Conservation (phyloP, 306 rosid genomes). For the Chamaecrista fasciculata region DNA sequence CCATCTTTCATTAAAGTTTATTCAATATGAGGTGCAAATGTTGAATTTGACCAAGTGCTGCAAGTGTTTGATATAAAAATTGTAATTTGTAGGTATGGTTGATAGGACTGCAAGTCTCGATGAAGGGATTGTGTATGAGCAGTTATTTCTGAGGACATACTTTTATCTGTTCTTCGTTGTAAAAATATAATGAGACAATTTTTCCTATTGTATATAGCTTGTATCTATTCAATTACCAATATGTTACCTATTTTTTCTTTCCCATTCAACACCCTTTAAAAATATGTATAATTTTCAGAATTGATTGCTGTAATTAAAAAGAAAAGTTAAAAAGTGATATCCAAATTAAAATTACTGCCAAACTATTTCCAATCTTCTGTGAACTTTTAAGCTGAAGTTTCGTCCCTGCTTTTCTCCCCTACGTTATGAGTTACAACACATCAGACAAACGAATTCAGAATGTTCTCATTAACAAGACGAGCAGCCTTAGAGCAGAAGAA, state of each 20-base stretch:
- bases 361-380: conserved; percentile 20
- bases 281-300: neutral
- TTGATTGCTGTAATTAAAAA: neutral
- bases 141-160: neutral
- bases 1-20: neutral
- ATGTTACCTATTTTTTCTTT: no score
- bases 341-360: neutral
- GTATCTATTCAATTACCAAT: no score
- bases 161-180: neutral
- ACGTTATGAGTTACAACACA: conserved; percentile 36
- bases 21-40: neutral
- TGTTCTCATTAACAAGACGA: conserved; percentile 37
- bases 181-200: neutral
- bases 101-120: neutral
- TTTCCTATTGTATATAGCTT: neutral
- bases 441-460: conserved; percentile 39
- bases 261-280: neutral
- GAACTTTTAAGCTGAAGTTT: conserved; percentile 37
- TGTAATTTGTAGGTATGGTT: neutral
- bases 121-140: neutral
- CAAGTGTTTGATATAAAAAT: neutral
- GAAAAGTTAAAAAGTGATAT: neutral
- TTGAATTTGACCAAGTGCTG: neutral
- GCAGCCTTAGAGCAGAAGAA: conserved; percentile 42
- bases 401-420: conserved; percentile 39